Percentiles rank a stretch among this genome's conserved stretches.
Conservation (phyloP, 768 basidiomycete genomes). For the Krasilnikovozyma curviuscula region DNA sequence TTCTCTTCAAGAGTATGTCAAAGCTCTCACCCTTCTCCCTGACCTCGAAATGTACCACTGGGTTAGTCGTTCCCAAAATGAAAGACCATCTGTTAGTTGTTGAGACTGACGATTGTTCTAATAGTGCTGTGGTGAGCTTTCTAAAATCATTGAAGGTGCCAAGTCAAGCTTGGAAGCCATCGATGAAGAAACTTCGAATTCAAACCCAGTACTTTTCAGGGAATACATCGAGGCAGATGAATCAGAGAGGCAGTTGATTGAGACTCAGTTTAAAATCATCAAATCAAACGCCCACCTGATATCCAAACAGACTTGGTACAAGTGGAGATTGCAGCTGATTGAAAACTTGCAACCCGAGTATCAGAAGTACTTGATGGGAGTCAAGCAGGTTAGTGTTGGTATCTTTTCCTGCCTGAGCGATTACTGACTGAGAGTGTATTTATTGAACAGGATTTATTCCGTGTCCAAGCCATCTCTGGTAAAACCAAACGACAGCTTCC, state of each 20-base stretch:
- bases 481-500: constrained; percentile 14
- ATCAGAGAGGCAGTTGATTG: constrained; percentile 25
- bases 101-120: too few species aligned
- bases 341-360: constrained; percentile 18
- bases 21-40: constrained; percentile 18
- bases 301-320: constrained; percentile 24
- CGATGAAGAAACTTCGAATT: constrained; percentile 14
- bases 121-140: neutral
- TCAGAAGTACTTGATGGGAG: constrained; percentile 14
- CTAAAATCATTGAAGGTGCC: neutral
- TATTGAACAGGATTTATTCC: neutral
- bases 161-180: constrained; percentile 14
- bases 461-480: neutral
- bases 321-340: constrained; percentile 23
- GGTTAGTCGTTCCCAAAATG: constrained; percentile 19
- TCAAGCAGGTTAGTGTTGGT: constrained; percentile 18
- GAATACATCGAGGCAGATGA: constrained; percentile 25
- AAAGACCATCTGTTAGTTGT: too few species aligned
- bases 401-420: neutral
- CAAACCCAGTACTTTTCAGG: constrained; percentile 23
- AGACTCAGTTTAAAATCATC: constrained; percentile 18
- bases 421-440: neutral
- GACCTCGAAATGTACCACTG: constrained; percentile 25
- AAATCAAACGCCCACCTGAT: constrained; percentile 25
- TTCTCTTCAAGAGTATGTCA: constrained; percentile 21